Evolutionary conservation across 441 rosid species (phyloP).

Genomic region (Erodium texanum): DNA sequence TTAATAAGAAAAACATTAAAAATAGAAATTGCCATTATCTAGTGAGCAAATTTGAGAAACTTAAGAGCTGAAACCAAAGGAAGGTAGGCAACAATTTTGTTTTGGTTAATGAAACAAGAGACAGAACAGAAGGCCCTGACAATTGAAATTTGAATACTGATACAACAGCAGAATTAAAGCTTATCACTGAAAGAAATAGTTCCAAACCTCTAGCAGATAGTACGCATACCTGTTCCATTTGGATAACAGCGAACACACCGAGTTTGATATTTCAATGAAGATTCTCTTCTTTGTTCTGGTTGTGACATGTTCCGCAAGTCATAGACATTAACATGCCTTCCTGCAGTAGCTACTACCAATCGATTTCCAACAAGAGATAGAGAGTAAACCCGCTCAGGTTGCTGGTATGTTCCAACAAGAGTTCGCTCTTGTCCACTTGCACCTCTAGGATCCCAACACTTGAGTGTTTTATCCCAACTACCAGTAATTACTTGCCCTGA

Average conservation of each 20-base stretch:
- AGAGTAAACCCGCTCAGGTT: slow-evolving; percentile 92
- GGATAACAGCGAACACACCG: slow-evolving; percentile 94
- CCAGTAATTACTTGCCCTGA: slow-evolving; percentile 90
- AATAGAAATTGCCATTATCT: not conserved
- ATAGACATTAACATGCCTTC: slow-evolving; percentile 85
- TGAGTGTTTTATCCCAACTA: slow-evolving; percentile 91
- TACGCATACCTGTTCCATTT: slow-evolving; percentile 72
- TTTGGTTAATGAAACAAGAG: not conserved
- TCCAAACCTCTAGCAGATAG: not conserved
- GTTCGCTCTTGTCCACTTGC: slow-evolving; percentile 87
- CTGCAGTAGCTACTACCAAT: slow-evolving; percentile 87
- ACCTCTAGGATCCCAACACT: slow-evolving; percentile 98
- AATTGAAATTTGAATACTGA: not conserved
- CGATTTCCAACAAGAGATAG: slow-evolving; percentile 84
- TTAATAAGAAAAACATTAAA: not conserved
- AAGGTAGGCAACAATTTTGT: not conserved
- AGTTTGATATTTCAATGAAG: slow-evolving; percentile 91
- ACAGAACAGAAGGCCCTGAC: not conserved
- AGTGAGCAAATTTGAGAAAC: not conserved
- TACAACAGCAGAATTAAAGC: not conserved
- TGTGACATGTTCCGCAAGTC: slow-evolving; percentile 95
- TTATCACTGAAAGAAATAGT: not conserved
- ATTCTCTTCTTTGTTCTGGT: slow-evolving; percentile 95
- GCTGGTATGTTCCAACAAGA: slow-evolving; percentile 76
- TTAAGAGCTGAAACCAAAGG: not conserved